phyloP scores from a whole-genome alignment of 2,329 filamentous ascomycete genomes.

The Neofusicoccum parvum region DNA sequence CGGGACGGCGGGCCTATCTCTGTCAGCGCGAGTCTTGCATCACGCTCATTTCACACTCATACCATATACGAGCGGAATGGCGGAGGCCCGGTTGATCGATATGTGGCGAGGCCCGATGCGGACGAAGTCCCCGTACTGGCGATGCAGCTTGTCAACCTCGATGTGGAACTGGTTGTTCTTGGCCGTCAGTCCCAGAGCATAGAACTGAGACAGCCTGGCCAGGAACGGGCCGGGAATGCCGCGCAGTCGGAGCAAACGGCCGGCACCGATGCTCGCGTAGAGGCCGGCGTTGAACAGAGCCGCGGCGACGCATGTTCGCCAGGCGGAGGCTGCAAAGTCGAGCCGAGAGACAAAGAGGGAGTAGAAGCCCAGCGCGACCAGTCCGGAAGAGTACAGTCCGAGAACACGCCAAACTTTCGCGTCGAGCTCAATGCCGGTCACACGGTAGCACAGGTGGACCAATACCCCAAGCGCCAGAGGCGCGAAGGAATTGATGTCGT shows the following conservation, averaged over 20 bases:
- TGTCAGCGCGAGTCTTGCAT: constrained; percentile 34
- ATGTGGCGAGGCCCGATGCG: constrained; percentile 28
- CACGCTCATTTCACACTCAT: constrained; percentile 24
- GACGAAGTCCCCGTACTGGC: constrained; percentile 20
- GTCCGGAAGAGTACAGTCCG: background rate
- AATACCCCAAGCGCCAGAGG: background rate
- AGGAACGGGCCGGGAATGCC: constrained; percentile 23
- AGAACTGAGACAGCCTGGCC: constrained; percentile 14
- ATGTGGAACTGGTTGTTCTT: constrained; percentile 9
- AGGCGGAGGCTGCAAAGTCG: background rate
- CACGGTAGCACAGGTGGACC: background rate
- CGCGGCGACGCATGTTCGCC: background rate
- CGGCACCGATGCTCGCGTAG: constrained; percentile 38
- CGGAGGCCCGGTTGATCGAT: constrained; percentile 29
- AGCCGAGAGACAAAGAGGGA: background rate
- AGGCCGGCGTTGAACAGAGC: constrained; percentile 24
- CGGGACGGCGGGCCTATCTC: constrained; percentile 41
- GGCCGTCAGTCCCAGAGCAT: background rate
- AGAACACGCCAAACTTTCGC: background rate
- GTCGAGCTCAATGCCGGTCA: background rate
- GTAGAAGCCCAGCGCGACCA: background rate
- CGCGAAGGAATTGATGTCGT: background rate
- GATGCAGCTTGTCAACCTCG: constrained; percentile 18
- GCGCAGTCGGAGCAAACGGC: constrained; percentile 41
- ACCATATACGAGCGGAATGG: constrained; percentile 24